Percentiles rank a stretch among this genome's conserved stretches.
These are phyloP conservation scores for Verticillium alfalfae DNA, from an alignment of 2,329 filamentous ascomycete species.

Conservation along the genomic window DNA sequence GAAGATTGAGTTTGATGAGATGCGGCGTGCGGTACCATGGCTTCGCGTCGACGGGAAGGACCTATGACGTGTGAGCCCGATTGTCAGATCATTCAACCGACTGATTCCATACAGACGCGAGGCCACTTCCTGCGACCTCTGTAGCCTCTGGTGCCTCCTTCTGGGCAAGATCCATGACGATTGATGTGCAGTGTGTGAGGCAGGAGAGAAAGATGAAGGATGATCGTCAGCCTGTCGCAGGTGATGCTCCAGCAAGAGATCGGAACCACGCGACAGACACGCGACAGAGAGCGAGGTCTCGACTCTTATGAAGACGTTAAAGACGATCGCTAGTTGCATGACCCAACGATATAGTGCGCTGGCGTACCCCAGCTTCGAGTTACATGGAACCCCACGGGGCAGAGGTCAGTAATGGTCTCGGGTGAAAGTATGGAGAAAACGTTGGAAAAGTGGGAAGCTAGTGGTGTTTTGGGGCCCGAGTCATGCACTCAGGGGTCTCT, in stretches of 20 bases:
- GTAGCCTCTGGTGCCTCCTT: not conserved
- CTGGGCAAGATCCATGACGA: not conserved
- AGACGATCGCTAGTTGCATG: not conserved
- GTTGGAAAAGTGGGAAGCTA: not conserved
- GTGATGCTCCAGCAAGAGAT: not conserved
- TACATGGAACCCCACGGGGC: not conserved
- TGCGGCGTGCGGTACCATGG: slow-evolving; percentile 38
- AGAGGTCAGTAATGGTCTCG: not conserved
- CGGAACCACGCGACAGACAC: not conserved
- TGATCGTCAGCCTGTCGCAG: not conserved
- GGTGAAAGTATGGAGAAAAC: not conserved
- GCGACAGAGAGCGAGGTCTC: not conserved
- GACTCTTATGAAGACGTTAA: not conserved
- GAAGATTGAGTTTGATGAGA: slow-evolving; percentile 34
- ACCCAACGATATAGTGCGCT: not conserved
- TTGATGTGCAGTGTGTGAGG: not conserved
- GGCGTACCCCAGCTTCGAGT: not conserved
- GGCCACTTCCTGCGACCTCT: not conserved
- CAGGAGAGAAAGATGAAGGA: not conserved
- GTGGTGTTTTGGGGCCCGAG: not conserved
- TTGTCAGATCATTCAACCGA: not conserved
- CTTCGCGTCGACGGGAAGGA: slow-evolving; percentile 30
- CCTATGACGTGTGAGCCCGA: slow-evolving; percentile 13
- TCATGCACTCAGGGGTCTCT: not conserved
- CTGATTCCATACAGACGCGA: not conserved